A percentile compares a stretch with the other conserved stretches of the same genome.
These are phyloP conservation scores for Magnolia officinalis DNA, from an alignment of 164 flowering plant species.

Conservation along the genomic window DNA sequence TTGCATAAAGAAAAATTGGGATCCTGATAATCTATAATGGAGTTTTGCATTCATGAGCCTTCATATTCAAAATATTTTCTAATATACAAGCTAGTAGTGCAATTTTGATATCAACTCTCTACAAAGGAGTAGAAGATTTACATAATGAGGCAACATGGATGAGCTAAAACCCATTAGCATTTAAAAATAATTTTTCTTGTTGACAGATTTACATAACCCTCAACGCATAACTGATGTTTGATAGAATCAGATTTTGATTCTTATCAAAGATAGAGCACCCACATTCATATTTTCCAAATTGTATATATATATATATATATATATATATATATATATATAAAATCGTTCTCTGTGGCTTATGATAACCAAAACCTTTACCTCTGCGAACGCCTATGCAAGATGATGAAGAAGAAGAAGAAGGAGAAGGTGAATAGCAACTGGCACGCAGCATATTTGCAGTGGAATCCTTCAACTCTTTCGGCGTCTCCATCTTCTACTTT, in stretches of 20 bases:
- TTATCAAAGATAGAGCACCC: background rate
- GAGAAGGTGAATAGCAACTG: slow-evolving; percentile 2
- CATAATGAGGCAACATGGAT: background rate
- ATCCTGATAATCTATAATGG: background rate
- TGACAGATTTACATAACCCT: background rate
- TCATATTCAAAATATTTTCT: background rate
- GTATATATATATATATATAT: no score
- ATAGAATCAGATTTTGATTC: background rate
- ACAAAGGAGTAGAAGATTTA: background rate
- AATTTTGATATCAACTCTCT: background rate
- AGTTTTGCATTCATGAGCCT: background rate
- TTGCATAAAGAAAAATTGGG: background rate
- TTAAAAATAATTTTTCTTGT: background rate
- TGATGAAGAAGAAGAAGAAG: slow-evolving; percentile 1
- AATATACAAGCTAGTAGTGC: background rate
- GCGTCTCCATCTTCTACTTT: background rate
- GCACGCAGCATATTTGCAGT: background rate
- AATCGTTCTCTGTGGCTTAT: background rate
- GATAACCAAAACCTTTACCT: slow-evolving; percentile 1
- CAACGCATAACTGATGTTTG: no score
- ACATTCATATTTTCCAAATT: background rate
- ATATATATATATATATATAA: background rate
- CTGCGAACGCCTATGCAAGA: slow-evolving; percentile 1
- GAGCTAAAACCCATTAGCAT: no score
- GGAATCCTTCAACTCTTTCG: background rate